Evolutionary conservation across 23 red algal species (phyloP), one percentile per base, ranked within the genome.

Genomic region (Agarophyton chilense): DNA sequence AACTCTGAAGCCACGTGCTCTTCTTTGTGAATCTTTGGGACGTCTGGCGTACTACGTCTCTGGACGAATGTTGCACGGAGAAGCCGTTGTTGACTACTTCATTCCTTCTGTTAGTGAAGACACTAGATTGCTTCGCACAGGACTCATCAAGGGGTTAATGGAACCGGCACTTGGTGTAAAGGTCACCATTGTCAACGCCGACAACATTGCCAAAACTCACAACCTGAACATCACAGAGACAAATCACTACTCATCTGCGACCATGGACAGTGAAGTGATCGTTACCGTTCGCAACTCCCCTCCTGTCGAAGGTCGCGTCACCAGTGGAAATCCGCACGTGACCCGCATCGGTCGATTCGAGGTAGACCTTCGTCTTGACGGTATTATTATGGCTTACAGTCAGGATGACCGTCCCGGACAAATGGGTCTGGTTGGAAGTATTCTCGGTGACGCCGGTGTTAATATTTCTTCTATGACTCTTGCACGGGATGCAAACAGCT

Each of bases 401-500:
- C 97, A 99, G 49, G 57, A 86, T 31, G 97, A 99, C 67, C 81
- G 88, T 41, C 97, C 97, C 12, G 97, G 97, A 28, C 88, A 93
- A 72, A 94, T 99, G 56, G 97, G 97, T 46, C 64, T 60, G 28
- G 96, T 98, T 14, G 97, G 97, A 40, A 87, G 77, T 28, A 41
- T 94, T n/a, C 92, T 99, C 18, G 97, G 97, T n/a, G 84, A 99
- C 21, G 78, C 62, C 22, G 77, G 84, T 56, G 80, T 99, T 51
- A 99, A 99, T 79, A 90, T 99, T 77, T 92, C 85, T 12, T 96
- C 77, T 43, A 99, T 99, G 97, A 94, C 97, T 14, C 56, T 99
- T 12, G 97, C 82, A 8, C 85, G 97, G 17, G 90, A 84, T 36
- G 53, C 45, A n/a, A 81, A 92, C 42, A 88, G 84, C 45, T 78